phyloP scores from a whole-genome alignment of 1,139 yeast species.

The Sugiyamaella sp. region DNA sequence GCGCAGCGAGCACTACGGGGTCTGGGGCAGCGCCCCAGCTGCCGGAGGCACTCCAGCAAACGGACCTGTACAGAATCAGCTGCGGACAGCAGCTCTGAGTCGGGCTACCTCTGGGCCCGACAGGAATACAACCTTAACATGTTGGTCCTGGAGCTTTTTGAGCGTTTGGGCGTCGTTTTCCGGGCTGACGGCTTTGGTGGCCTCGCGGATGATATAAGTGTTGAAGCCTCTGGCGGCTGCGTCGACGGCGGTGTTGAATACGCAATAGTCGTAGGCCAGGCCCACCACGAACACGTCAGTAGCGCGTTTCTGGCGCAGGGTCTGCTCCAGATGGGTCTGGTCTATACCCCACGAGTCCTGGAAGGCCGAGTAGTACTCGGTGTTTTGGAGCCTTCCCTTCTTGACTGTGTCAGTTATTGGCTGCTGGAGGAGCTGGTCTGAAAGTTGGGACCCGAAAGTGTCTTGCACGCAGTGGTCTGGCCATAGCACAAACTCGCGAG shows the following conservation, averaged over 20 bases:
- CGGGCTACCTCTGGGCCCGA: constrained; percentile 14
- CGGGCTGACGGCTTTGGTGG: constrained; percentile 52
- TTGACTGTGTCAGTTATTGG: constrained; percentile 48
- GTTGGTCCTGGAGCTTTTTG: neutral
- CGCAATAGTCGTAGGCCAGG: constrained; percentile 85
- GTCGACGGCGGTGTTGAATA: constrained; percentile 72
- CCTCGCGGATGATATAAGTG: constrained; percentile 61
- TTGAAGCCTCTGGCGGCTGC: constrained; percentile 62
- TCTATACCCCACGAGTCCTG: constrained; percentile 75
- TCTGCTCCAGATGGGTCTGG: constrained; percentile 62
- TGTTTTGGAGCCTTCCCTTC: constrained; percentile 70
- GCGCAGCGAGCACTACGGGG: too few species aligned
- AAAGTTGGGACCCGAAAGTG: constrained; percentile 66
- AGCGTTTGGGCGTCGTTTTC: constrained; percentile 8
- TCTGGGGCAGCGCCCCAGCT: too few species aligned
- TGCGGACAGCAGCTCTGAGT: constrained; percentile 1
- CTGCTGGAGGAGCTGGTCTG: constrained; percentile 48
- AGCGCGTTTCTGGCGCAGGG: constrained; percentile 51
- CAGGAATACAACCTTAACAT: constrained; percentile 16
- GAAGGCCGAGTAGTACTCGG: constrained; percentile 92
- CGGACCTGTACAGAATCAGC: neutral
- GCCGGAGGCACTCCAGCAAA: too few species aligned
- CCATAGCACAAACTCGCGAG: constrained; percentile 60
- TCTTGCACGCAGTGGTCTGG: constrained; percentile 88
- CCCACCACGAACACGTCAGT: constrained; percentile 76